Conservation (phyloP, 1,284 basidiomycete species). For the Naganishia albida region DNA sequence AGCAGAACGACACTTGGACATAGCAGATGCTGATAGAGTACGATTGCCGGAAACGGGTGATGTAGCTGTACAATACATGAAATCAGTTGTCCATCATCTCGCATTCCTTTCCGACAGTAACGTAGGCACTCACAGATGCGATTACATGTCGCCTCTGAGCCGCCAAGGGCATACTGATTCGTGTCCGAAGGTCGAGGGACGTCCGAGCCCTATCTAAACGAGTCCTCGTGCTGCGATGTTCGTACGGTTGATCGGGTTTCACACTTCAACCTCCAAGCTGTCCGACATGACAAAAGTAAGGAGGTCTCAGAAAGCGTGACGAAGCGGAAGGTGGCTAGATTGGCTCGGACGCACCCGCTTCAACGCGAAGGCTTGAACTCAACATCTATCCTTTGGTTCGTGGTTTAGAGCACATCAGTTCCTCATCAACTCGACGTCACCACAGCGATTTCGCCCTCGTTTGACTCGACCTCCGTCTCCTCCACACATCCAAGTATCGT, state of each 20-base stretch:
- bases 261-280: no score
- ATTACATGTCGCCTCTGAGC: slow-evolving; percentile 28
- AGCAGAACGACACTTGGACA: slow-evolving; percentile 48
- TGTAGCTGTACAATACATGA: slow-evolving; percentile 7
- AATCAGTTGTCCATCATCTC: background rate
- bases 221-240: no score
- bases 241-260: no score
- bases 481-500: background rate
- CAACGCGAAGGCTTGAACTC: background rate
- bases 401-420: no score
- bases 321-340: slow-evolving; percentile 6
- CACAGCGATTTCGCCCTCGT: background rate
- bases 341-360: background rate
- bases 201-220: no score
- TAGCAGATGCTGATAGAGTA: slow-evolving; percentile 46
- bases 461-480: background rate
- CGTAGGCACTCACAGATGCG: slow-evolving; percentile 13
- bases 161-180: slow-evolving; percentile 10
- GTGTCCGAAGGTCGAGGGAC: background rate
- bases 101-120: background rate
- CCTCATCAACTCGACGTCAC: background rate
- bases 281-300: no score
- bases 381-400: slow-evolving; percentile 23
- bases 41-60: slow-evolving; percentile 25
- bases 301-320: slow-evolving; percentile 18